Base-by-base conservation (phyloP, 2,329 filamentous ascomycete genomes). In the Aureobasidium subglaciale region DNA sequence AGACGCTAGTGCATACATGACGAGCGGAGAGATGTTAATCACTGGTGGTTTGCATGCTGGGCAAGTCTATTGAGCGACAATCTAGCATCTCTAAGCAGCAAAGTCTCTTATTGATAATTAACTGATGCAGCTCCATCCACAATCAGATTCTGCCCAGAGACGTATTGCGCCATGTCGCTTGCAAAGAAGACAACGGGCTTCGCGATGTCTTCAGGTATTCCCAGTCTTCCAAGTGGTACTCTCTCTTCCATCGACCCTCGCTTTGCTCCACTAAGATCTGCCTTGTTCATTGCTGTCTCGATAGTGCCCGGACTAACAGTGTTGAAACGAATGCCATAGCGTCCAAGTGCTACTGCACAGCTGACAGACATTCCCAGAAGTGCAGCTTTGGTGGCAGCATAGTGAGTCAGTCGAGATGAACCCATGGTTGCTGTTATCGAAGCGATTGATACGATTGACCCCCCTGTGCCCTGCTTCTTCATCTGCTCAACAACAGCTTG, bases 1-100 rank as follows among this genome's bases (percentile, higher is more conserved):
- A 6, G 65, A 72, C 52, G 71, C 71, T 5, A 68, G 66, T 43
- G 67, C 69, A 1, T 73, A 73, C 54, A 66, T 66, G 35, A 74
- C 70, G 2, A 63, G 62, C 1, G 65, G 64, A 45, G 70, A 74
- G 56, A 64, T 72, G 20, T 50, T 69, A n/a, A 65, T 70, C 22
- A 70, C 68, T 11, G 70, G 71, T 25, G 71, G 70, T 18, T 65
- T 71, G 10, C 67, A 71, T 58, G 67, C 68, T 27, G 66, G 65
- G n/a, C 57, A 62, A 25, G 42, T 46, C 5, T 32, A 46, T 29
- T 46, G 13, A 18, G 25, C 40, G n/a, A n/a, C n/a, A n/a, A n/a
- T n/a, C n/a, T n/a, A n/a, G n/a, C n/a, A n/a, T n/a, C n/a, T n/a
- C n/a, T n/a, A n/a, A n/a, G n/a, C n/a, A n/a, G n/a, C n/a, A 15